Conservation (phyloP, 2,329 filamentous ascomycete genomes). For the Ophiocordyceps sinensis region DNA sequence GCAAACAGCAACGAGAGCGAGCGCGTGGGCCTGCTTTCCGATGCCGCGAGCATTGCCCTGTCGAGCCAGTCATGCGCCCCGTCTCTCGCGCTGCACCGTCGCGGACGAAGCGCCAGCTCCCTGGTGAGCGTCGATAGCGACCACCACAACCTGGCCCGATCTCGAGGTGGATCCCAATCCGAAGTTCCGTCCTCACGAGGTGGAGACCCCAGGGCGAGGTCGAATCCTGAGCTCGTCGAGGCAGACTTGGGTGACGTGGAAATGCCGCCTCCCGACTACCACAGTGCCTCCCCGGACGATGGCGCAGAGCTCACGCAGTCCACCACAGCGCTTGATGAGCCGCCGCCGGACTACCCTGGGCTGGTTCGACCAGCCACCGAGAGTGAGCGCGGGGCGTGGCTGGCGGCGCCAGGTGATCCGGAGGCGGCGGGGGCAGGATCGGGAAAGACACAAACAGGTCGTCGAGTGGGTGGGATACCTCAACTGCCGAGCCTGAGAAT, state of each 20-base stretch:
- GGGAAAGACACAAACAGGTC: conserved; percentile 2
- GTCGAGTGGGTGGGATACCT: conserved; percentile 25
- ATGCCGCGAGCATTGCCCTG: conserved; percentile 48
- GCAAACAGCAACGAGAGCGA: conserved; percentile 64
- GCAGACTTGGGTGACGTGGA: conserved; percentile 30
- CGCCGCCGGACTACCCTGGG: conserved; percentile 32
- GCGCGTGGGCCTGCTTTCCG: conserved; percentile 53
- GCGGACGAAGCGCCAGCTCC: conserved; percentile 37
- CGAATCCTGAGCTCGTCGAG: conserved; percentile 37
- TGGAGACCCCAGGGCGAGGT: conserved; percentile 26
- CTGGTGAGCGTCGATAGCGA: conserved; percentile 38
- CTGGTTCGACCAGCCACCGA: not conserved
- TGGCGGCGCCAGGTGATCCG: not conserved
- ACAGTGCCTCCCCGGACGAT: conserved; percentile 30
- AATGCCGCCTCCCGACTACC: conserved; percentile 42
- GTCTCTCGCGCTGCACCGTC: conserved; percentile 20
- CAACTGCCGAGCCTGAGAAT: conserved; percentile 40
- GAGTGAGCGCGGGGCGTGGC: conserved; percentile 5
- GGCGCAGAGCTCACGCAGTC: conserved; percentile 22
- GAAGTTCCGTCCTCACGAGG: conserved; percentile 22
- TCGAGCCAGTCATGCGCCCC: conserved; percentile 19
- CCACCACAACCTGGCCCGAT: conserved; percentile 18
- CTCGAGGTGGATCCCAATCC: conserved; percentile 26
- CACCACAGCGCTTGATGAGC: conserved; percentile 28
- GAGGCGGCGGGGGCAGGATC: no score